Evolutionary conservation across 805 yeast species (phyloP).

Genomic region (Lipomyces japonicus): DNA sequence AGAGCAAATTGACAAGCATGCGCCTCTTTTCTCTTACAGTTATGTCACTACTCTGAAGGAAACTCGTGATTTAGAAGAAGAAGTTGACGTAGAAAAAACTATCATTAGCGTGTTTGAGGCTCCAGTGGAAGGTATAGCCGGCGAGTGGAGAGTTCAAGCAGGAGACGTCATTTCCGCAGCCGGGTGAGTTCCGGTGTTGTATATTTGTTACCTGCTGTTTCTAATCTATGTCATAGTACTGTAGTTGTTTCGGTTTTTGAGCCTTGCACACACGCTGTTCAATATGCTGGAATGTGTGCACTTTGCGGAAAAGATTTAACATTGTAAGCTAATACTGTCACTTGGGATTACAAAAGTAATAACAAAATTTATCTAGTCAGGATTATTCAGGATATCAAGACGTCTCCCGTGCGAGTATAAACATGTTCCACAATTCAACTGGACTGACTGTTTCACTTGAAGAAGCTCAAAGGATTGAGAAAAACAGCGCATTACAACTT

Average conservation of each 20-base stretch:
- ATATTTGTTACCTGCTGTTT: neutral
- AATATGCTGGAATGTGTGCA: conserved; percentile 93
- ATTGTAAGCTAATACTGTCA: conserved; percentile 8
- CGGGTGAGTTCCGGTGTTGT: conserved; percentile 8
- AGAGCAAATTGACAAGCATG: conserved; percentile 48
- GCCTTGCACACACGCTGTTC: conserved; percentile 88
- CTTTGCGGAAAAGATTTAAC: conserved; percentile 74
- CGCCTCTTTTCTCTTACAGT: conserved; percentile 56
- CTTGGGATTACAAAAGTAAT: conserved; percentile 35
- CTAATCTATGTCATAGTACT: conserved; percentile 37
- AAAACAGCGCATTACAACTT: conserved; percentile 57
- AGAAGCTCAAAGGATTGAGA: conserved; percentile 85
- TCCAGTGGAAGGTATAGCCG: conserved; percentile 72
- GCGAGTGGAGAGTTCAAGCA: conserved; percentile 46
- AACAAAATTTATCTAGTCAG: conserved; percentile 47
- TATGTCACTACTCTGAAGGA: conserved; percentile 56
- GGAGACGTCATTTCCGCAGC: conserved; percentile 55
- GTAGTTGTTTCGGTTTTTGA: conserved; percentile 60
- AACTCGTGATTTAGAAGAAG: conserved; percentile 39
- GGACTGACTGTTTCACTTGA: conserved; percentile 63
- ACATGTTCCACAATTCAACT: conserved; percentile 85
- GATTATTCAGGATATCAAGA: conserved; percentile 71
- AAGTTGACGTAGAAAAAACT: conserved; percentile 37
- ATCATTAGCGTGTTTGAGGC: conserved; percentile 59
- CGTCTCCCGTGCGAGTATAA: conserved; percentile 72